phyloP scores from a whole-genome alignment of 2,329 filamentous ascomycete species.

The Cyclaneusma minus region DNA sequence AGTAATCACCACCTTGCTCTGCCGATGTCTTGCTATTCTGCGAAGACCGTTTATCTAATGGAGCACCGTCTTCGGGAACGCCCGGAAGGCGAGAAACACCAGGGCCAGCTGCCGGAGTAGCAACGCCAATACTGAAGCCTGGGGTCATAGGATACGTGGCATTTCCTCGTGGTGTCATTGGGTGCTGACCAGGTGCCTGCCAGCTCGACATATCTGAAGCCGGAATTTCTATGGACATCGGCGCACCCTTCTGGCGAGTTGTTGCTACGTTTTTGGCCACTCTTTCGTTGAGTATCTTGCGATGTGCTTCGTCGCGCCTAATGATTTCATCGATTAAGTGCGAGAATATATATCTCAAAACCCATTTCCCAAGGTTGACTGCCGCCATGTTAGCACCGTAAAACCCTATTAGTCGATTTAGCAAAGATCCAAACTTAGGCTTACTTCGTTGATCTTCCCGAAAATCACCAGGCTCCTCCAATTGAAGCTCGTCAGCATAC shows the following conservation, averaged over 20 bases:
- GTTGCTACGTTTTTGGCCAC: constrained; percentile 42
- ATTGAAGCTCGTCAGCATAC: constrained; percentile 76
- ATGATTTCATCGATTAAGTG: constrained; percentile 85
- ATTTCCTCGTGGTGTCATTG: constrained; percentile 48
- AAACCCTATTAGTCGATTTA: constrained; percentile 7
- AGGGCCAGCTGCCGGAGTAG: constrained; percentile 48
- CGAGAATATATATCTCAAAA: constrained; percentile 81
- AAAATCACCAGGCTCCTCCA: constrained; percentile 65
- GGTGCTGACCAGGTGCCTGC: constrained; percentile 26
- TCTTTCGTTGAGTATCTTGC: constrained; percentile 50
- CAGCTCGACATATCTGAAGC: constrained; percentile 16
- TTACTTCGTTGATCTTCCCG: constrained; percentile 85
- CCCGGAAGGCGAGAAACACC: constrained; percentile 24
- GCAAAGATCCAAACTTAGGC: constrained; percentile 15
- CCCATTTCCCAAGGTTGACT: constrained; percentile 97
- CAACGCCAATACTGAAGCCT: constrained; percentile 62
- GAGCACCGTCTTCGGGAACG: constrained; percentile 30
- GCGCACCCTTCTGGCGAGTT: constrained; percentile 40
- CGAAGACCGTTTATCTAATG: constrained; percentile 38
- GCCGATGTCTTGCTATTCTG: constrained; percentile 43
- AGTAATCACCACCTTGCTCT: constrained; percentile 58
- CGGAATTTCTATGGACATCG: constrained; percentile 44
- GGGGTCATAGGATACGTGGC: constrained; percentile 55
- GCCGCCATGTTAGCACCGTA: constrained; percentile 9
- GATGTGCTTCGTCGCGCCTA: constrained; percentile 58